These are phyloP conservation scores for Pleurotus cornucopiae DNA, from an alignment of 768 basidiomycete genomes.

Conservation along the genomic window DNA sequence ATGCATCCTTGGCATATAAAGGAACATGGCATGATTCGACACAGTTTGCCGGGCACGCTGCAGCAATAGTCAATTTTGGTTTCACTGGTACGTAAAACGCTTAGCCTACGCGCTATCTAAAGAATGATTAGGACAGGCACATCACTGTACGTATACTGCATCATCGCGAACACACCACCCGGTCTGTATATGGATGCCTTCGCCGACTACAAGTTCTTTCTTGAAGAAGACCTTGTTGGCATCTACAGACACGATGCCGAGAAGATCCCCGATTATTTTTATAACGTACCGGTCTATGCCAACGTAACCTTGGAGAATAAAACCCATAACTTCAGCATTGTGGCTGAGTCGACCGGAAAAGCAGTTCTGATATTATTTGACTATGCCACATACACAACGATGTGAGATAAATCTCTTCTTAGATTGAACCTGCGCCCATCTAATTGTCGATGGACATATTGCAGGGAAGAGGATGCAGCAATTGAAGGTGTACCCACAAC, in stretches of 20 bases:
- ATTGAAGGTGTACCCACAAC: no score
- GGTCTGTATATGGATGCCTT: conserved; percentile 1
- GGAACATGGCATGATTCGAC: background rate
- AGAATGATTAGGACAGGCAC: conserved; percentile 5
- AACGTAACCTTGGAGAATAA: conserved; percentile 1
- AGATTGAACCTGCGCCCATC: no score
- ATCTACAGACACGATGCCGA: conserved; percentile 7
- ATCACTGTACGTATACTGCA: conserved; percentile 15
- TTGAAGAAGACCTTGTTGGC: conserved; percentile 9
- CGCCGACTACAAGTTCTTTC: conserved; percentile 11
- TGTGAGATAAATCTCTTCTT: background rate
- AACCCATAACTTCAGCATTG: background rate
- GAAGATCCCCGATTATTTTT: conserved; percentile 5
- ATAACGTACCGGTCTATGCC: conserved; percentile 8
- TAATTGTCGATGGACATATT: no score
- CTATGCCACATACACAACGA: background rate
- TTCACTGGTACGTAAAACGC: no score
- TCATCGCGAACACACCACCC: conserved; percentile 13
- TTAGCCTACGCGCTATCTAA: no score
- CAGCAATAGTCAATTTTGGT: no score
- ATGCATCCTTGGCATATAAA: background rate
- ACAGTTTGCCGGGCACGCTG: background rate
- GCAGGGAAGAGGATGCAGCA: no score
- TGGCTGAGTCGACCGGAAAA: background rate
- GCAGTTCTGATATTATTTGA: background rate